Evolutionary conservation across 2,329 filamentous ascomycete species (phyloP), one percentile per base, ranked within the genome.

Genomic region (Fusarium sp.): DNA sequence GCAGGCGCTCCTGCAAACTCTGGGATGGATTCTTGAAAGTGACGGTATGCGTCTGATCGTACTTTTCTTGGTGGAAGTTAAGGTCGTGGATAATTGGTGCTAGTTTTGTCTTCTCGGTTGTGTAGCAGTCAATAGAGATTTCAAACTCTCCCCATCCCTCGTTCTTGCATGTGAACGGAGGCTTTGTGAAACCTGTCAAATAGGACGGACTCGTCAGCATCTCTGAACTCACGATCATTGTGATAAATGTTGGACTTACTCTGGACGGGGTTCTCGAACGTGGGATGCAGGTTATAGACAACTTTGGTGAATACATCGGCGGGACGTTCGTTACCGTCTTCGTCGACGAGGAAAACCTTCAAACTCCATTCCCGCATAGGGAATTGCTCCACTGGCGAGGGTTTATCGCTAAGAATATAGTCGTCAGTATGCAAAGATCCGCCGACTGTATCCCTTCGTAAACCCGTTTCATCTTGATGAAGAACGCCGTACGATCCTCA

Each of bases 61-160:
- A 99, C 68, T 88, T 87, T 66, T 91, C 86, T 72, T 90, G 87
- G 73, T 89, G 87, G 81, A 99, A 99, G 85, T 98, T 98, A 66
- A 99, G 87, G 78, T 99, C 96, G 81, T 99, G 96, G 53, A 86
- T 83, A 70, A 99, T 86, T 65, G 79, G 79, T 16, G 88, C 85
- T 77, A 94, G 88, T 77, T 97, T 95, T 62, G 91, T 91, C 85
- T 98, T 98, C 81, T 96, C 94, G 30, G 92, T 90, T 45, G 92
- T 92, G 77, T 90, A 92, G 74, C 97, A 87, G 67, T 92, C 89
- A 76, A 98, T 96, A 49, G 85, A 86, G 90, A 99, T 95, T 79
- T 98, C 96, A 80, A 99, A 99, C 83, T 98, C 96, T 77, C 96
- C 96, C 96, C 96, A 99, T 74, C 96, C 96, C 82, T 98, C 93